Evolutionary conservation across 2,329 filamentous ascomycete species (phyloP).

Genomic region (Lachnellula cervina): DNA sequence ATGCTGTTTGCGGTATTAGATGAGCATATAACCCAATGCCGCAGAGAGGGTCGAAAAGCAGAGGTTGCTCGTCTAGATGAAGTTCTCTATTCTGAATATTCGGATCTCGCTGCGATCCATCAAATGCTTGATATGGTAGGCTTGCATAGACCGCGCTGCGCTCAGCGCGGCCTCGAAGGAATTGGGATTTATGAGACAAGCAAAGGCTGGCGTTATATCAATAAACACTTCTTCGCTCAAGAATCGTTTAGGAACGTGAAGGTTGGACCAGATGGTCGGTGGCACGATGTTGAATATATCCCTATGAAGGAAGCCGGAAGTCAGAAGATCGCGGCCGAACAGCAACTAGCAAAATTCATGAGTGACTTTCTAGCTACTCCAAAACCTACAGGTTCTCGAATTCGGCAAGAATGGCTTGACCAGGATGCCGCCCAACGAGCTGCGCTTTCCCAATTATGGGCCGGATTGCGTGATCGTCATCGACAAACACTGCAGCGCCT

Average conservation of each 20-base stretch:
- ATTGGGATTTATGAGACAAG: background rate
- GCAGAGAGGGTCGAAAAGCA: background rate
- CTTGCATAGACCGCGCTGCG: background rate
- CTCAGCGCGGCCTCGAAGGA: too few species aligned
- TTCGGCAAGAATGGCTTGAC: conserved; percentile 1
- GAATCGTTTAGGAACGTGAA: background rate
- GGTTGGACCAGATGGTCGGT: too few species aligned
- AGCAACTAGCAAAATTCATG: background rate
- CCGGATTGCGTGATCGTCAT: background rate
- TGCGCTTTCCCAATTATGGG: background rate
- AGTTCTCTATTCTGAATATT: background rate
- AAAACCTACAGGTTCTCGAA: conserved; percentile 2
- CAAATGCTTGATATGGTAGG: background rate
- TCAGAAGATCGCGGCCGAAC: background rate
- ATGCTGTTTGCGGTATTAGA: conserved; percentile 2
- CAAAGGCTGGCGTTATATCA: background rate
- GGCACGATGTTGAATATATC: background rate
- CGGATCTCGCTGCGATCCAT: conserved; percentile 3
- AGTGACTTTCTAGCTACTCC: background rate
- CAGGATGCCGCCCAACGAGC: conserved; percentile 4
- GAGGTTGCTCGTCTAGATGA: conserved; percentile 4
- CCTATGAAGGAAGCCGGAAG: background rate
- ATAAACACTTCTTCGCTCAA: background rate
- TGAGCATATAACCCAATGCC: background rate
- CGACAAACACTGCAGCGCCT: background rate